Conservation (phyloP, 306 rosid genomes). For the Malus fusca region DNA sequence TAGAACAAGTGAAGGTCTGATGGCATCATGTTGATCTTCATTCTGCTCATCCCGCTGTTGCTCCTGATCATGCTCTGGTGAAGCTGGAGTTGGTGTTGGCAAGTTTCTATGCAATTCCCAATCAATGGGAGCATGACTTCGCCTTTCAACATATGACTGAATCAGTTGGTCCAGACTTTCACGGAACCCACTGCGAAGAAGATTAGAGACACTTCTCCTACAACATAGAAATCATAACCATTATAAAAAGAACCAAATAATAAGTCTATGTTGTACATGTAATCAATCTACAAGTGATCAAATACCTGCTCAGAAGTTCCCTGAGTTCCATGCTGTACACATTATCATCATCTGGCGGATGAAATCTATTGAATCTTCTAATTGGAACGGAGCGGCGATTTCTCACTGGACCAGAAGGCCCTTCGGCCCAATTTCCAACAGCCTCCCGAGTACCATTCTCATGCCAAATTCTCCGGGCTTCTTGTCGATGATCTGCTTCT, state of each 20-base stretch:
- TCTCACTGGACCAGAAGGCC: conserved; percentile 68
- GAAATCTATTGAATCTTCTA: conserved; percentile 81
- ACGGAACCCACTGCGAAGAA: conserved; percentile 98
- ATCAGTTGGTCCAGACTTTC: conserved; percentile 97
- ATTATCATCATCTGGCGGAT: conserved; percentile 95
- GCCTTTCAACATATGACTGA: conserved; percentile 96
- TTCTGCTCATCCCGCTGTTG: conserved; percentile 63
- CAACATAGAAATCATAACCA: conserved; percentile 30
- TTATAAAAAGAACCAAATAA: conserved; percentile 15
- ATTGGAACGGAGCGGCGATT: conserved; percentile 64
- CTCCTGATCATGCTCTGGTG: conserved; percentile 65
- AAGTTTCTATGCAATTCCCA: conserved; percentile 97
- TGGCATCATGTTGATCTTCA: conserved; percentile 69
- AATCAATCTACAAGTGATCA: conserved; percentile 14
- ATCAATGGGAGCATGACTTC: conserved; percentile 86
- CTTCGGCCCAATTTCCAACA: conserved; percentile 76
- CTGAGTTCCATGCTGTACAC: conserved; percentile 99
- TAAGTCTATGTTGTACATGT: neutral
- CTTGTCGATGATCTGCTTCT: conserved; percentile 53
- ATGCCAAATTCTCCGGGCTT: conserved; percentile 62
- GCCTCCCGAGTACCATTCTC: conserved; percentile 58
- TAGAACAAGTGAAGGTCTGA: conserved; percentile 69
- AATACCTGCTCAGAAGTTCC: conserved; percentile 96
- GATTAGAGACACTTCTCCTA: conserved; percentile 99
- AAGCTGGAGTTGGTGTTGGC: conserved; percentile 59